A percentile compares a stretch with the other conserved stretches of the same genome.
These are phyloP conservation scores for Podaxis pistillaris DNA, from an alignment of 768 basidiomycete species.

Conservation along the genomic window DNA sequence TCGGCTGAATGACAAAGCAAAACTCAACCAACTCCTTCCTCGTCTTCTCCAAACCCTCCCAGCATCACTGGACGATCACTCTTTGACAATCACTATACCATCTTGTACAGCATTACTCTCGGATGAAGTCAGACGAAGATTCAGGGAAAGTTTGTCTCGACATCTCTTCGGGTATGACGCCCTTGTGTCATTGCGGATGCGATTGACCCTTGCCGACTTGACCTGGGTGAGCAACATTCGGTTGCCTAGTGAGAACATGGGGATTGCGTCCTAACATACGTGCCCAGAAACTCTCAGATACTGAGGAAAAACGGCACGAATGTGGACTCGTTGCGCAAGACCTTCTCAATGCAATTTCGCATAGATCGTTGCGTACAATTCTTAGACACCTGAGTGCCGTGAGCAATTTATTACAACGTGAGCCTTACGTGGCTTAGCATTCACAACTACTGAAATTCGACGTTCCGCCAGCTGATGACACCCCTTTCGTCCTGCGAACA, in stretches of 20 bases:
- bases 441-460: background rate
- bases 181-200: slow-evolving; percentile 52
- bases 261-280: background rate
- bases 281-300: slow-evolving; percentile 47
- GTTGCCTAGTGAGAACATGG: background rate
- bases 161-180: slow-evolving; percentile 65
- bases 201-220: slow-evolving; percentile 52
- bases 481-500: slow-evolving; percentile 64
- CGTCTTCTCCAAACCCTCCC: slow-evolving; percentile 47
- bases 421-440: slow-evolving; percentile 20
- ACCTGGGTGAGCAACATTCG: slow-evolving; percentile 36
- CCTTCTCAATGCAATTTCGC: slow-evolving; percentile 51
- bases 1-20: slow-evolving; percentile 19
- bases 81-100: slow-evolving; percentile 29
- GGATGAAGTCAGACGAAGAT: slow-evolving; percentile 39
- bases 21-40: slow-evolving; percentile 36
- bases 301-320: slow-evolving; percentile 36
- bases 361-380: slow-evolving; percentile 51
- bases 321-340: slow-evolving; percentile 53
- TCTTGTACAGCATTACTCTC: slow-evolving; percentile 24
- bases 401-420: slow-evolving; percentile 42
- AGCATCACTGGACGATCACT: slow-evolving; percentile 31
- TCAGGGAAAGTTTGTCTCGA: slow-evolving; percentile 48
- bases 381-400: slow-evolving; percentile 56
- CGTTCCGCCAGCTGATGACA: slow-evolving; percentile 47